Percentiles rank a stretch among this genome's conserved stretches.
These are phyloP conservation scores for Entomortierella chlamydospora DNA, from an alignment of 192 early-diverging fungal species.

Conservation along the genomic window DNA sequence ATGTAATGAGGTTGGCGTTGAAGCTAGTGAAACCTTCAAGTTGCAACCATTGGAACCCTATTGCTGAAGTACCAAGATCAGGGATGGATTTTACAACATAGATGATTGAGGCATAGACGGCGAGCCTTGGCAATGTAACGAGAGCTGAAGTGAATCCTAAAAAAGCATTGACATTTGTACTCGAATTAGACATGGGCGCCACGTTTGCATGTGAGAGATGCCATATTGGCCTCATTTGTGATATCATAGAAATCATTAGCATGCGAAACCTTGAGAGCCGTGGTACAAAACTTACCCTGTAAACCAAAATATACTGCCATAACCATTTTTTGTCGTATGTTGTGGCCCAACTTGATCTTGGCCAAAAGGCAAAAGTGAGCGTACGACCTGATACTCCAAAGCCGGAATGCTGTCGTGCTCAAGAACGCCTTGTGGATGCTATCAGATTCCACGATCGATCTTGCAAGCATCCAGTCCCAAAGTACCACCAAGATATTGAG, in stretches of 20 bases:
- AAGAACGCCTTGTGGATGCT: conserved; percentile 37
- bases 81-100: conserved; percentile 10
- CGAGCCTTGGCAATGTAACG: conserved; percentile 24
- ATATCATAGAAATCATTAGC: not conserved
- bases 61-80: conserved; percentile 1
- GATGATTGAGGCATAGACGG: conserved; percentile 28
- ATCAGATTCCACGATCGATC: conserved; percentile 32
- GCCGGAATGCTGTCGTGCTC: conserved; percentile 20
- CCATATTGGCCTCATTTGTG: not conserved
- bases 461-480: conserved; percentile 39
- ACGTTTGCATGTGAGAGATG: conserved; percentile 21
- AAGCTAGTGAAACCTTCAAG: not conserved
- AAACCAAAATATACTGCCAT: conserved; percentile 38
- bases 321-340: conserved; percentile 19
- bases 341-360: conserved; percentile 31
- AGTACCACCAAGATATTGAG: conserved; percentile 18
- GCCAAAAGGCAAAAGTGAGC: conserved; percentile 39
- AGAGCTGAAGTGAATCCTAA: conserved; percentile 27
- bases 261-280: not conserved
- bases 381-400: conserved; percentile 47
- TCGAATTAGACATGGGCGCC: not conserved
- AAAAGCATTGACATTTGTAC: not conserved
- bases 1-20: not conserved
- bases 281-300: conserved; percentile 24
- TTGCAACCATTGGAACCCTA: conserved; percentile 10